These are phyloP conservation scores for Talaromyces thailandensis DNA, from an alignment of 495 filamentous ascomycete genomes.

Conservation along the genomic window DNA sequence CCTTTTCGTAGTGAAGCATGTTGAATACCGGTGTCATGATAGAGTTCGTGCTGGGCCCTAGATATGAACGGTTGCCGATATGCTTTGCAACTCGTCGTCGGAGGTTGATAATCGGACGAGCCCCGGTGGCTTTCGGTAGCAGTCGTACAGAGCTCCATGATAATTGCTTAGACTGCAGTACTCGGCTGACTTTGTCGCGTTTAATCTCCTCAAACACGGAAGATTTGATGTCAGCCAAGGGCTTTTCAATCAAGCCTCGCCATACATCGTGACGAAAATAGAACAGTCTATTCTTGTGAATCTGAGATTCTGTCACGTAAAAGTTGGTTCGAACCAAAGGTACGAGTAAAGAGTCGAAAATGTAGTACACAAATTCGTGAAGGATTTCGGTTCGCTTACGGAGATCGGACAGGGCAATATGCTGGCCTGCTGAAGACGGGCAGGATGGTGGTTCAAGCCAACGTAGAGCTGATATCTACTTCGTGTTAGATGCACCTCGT, in stretches of 20 bases:
- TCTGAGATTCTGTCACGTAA: slow-evolving; percentile 85
- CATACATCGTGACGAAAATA: slow-evolving; percentile 95
- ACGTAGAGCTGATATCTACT: slow-evolving; percentile 51
- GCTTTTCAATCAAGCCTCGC: slow-evolving; percentile 65
- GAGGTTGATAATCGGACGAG: slow-evolving; percentile 84
- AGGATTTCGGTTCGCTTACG: slow-evolving; percentile 73
- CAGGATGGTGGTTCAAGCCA: slow-evolving; percentile 58
- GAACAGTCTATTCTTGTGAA: slow-evolving; percentile 73
- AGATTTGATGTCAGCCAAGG: slow-evolving; percentile 56
- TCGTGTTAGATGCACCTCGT: background rate
- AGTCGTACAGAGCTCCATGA: slow-evolving; percentile 75
- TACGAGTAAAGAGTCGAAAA: slow-evolving; percentile 86
- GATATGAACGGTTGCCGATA: slow-evolving; percentile 23
- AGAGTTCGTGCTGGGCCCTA: slow-evolving; percentile 74
- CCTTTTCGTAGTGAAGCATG: slow-evolving; percentile 69
- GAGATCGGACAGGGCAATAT: slow-evolving; percentile 60
- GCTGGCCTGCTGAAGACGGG: slow-evolving; percentile 21
- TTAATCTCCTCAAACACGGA: slow-evolving; percentile 77
- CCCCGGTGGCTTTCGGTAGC: slow-evolving; percentile 60
- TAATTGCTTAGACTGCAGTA: slow-evolving; percentile 53
- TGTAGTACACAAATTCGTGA: slow-evolving; percentile 78
- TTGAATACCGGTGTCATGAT: slow-evolving; percentile 66
- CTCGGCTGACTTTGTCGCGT: slow-evolving; percentile 40
- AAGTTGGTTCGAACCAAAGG: slow-evolving; percentile 83
- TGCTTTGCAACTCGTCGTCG: slow-evolving; percentile 46